phyloP scores from a whole-genome alignment of 2,329 filamentous ascomycete species.

The Epicoccum sorghinum region DNA sequence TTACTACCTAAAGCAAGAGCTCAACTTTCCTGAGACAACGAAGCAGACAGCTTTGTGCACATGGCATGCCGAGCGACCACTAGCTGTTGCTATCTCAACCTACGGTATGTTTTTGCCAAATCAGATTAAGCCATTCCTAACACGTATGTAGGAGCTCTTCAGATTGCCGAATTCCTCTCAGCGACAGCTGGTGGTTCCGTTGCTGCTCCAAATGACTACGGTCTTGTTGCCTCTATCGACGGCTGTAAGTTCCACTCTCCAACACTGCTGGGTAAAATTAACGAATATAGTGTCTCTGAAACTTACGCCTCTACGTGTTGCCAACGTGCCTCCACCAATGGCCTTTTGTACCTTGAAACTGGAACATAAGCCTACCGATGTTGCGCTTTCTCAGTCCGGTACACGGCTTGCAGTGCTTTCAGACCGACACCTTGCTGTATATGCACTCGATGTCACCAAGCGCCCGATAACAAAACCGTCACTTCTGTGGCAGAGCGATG shows the following conservation, averaged over 20 bases:
- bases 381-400: slow-evolving; percentile 65
- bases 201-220: slow-evolving; percentile 74
- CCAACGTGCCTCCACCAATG: slow-evolving; percentile 94
- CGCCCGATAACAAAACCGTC: slow-evolving; percentile 54
- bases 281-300: slow-evolving; percentile 65
- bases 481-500: slow-evolving; percentile 50
- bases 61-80: slow-evolving; percentile 88
- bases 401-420: slow-evolving; percentile 72
- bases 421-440: slow-evolving; percentile 68
- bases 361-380: slow-evolving; percentile 70
- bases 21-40: slow-evolving; percentile 50
- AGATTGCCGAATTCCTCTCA: slow-evolving; percentile 70
- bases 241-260: slow-evolving; percentile 59
- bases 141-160: slow-evolving; percentile 51
- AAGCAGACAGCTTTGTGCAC: slow-evolving; percentile 26
- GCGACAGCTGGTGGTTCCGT: slow-evolving; percentile 72
- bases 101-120: slow-evolving; percentile 20
- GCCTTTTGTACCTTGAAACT: slow-evolving; percentile 74
- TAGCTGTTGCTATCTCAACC: slow-evolving; percentile 66
- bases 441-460: slow-evolving; percentile 69
- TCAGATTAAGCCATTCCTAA: background rate
- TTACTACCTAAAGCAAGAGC: slow-evolving; percentile 95
- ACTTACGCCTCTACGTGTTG: slow-evolving; percentile 80
- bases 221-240: slow-evolving; percentile 83
- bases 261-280: slow-evolving; percentile 7